Evolutionary conservation across 495 filamentous ascomycete genomes (phyloP), one percentile per base, ranked within the genome.

Genomic region (Tuber borchii): DNA sequence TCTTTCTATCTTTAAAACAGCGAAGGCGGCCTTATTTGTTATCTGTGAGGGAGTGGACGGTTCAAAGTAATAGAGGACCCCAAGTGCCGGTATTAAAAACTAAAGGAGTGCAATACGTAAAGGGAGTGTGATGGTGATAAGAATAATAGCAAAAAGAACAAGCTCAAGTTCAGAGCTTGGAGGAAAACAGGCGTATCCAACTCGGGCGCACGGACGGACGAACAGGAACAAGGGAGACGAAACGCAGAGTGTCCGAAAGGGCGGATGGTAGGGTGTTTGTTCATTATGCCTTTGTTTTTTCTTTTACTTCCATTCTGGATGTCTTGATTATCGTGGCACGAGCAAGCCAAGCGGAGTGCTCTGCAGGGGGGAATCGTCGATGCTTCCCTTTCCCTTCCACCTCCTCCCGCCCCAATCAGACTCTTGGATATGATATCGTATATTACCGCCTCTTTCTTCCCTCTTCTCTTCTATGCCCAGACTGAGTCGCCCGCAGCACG

Each of bases 391-490:
- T 2, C 10, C 1, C 51, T 61, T 26, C 22, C 48, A n/a, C 48
- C 5, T 31, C 9, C 26, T 16, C 56, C n/a, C 14, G 3, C 26
- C 26, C 14, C 26, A 65, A 65, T 34, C 26, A 34, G 26, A 17
- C 14, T 34, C 26, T 34, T 65, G 56, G 26, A 34, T 74, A 26
- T 56, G 68, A 74, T 73, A 74, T 61, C 8, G 31, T 65, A 34
- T 74, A 70, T 74, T 39, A 22, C 56, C 39, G 56, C 56, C 39
- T 39, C 44, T 74, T 26, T 22, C 40, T 22, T 26, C 71, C n/a
- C 17, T 14, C 17, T 26, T 19, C 31, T 45, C 45, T 34, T 48
- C 71, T 51, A 26, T 31, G 26, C 34, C 22, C 31, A 43, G 12
- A 10, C 73, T 43, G 22, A 20, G 73, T 31, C 69, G 39, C 69